Evolutionary conservation across 345 rosid species (phyloP), one percentile per base, ranked within the genome.

Genomic region (Camelina neglecta): DNA sequence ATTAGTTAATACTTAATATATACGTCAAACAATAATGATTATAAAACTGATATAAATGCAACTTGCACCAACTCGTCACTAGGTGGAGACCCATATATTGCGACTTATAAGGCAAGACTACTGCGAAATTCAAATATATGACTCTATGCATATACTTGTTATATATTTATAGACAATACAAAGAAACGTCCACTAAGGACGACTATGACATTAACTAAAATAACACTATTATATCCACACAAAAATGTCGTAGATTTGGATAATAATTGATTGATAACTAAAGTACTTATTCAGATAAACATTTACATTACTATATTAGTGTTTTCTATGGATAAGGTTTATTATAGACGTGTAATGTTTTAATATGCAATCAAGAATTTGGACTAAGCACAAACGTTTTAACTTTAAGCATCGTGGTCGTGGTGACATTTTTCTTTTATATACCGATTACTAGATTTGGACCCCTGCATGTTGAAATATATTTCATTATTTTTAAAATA

Each of bases 31-130:
- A 16, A 45, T n/a, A 45, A 63, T 53, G 62, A 63, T 73, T 62
- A 63, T 29, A 73, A 24, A 63, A 51, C n/a, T 11, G 42, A 56
- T 42, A 33, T 15, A 45, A 35, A 15, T 66, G 72, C 72, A 74
- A 74, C n/a, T 74, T 66, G 60, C 29, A 66, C 51, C 78, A 56
- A 47, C 36, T 26, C 2, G 63, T 42, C 76, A 41, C 35, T 64
- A 63, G 76, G 70, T 63, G 76, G 63, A 73, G 56, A 58, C 59
- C 67, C 67, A 71, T 71, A 5, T 59, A 31, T 57, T 20, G 65
- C 20, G 18, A 57, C 29, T 33, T 31, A 57, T 18, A 35, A 16
- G 18, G 8, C 31, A 26, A 31, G 49, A 55, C 55, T 11, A 35
- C 31, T 29, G 47, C 38, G 21, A 21, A 21, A 18, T 18, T 18